These are phyloP conservation scores for Rosa hybrid DNA, from an alignment of 331 rosid genomes.

Conservation along the genomic window DNA sequence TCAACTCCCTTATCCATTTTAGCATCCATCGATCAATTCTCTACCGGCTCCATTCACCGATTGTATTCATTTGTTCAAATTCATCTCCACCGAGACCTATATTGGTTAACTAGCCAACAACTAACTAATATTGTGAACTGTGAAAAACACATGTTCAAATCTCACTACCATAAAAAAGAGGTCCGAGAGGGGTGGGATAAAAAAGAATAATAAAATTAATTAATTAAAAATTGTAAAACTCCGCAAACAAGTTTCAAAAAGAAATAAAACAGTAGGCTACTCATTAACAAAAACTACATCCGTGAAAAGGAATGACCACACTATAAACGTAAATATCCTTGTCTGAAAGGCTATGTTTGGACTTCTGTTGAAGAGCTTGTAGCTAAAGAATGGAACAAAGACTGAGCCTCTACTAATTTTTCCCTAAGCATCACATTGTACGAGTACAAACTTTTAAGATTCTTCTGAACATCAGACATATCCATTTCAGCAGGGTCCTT, in stretches of 20 bases:
- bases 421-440: constrained; percentile 83
- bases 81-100: too few relatives aligned
- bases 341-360: constrained; percentile 18
- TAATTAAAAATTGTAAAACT: too few relatives aligned
- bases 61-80: too few relatives aligned
- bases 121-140: too few relatives aligned
- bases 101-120: too few relatives aligned
- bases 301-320: not conserved
- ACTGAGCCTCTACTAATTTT: constrained; percentile 57
- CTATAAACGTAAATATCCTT: constrained; percentile 10
- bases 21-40: too few relatives aligned
- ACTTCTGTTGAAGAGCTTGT: constrained; percentile 36
- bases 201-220: too few relatives aligned
- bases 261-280: not conserved
- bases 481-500: constrained; percentile 61
- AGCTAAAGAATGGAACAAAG: constrained; percentile 52
- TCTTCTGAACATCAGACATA: constrained; percentile 69
- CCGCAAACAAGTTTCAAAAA: not conserved
- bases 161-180: too few relatives aligned
- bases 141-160: too few relatives aligned
- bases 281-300: not conserved
- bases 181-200: too few relatives aligned
- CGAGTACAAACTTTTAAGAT: constrained; percentile 62
- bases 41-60: too few relatives aligned
- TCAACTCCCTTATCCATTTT: too few relatives aligned